Evolutionary conservation across 352 stramenopile species (phyloP), one percentile per base, ranked within the genome.

Genomic region (Globisporangium rhizosaccharum): DNA sequence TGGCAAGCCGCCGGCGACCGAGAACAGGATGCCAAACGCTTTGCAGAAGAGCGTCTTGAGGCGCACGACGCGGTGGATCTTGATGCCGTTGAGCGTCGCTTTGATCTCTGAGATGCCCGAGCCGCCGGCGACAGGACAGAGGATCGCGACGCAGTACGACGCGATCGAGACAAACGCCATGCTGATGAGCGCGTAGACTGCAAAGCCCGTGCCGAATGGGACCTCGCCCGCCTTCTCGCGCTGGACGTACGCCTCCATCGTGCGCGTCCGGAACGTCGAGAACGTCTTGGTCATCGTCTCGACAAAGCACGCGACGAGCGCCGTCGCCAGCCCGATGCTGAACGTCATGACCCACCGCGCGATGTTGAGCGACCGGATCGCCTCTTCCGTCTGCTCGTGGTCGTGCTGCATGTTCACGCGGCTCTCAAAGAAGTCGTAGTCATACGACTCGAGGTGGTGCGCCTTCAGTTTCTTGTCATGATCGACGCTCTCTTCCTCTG

Each of bases 81-180:
- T 97, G 63, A 99, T 97, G 23, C 97, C 97, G 72, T 99, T 99
- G 14, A 99, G 75, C 23, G 96, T 98, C 37, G 92, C 95, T 68
- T 99, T 99, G 62, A 99, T 98, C 73, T 99, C 97, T 0, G 88
- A 85, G 67, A 99, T 99, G 46, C 96, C 96, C 7, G 95, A 99
- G 11, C 97, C 97, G 44, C 79, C 92, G 2, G 91, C 92, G 20
- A 98, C 87, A 1, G 96, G 97, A 70, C 98, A 97, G 11, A 98
- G 65, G 59, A 92, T 97, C 42, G 97, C 91, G 20, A 99, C 97
- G 30, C 95, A 80, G 51, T 88, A 87, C 30, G 82, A 85, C 0
- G 94, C 90, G 33, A 98, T 81, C 1, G 82, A 68, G 25, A 97
- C 97, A 65, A 98, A 99, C 7, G 72, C 59, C 7, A 97, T 72